A percentile compares a stretch with the other conserved stretches of the same genome.
phyloP scores from a whole-genome alignment of 2,329 filamentous ascomycete genomes.

The Furcasterigmium sp. region DNA sequence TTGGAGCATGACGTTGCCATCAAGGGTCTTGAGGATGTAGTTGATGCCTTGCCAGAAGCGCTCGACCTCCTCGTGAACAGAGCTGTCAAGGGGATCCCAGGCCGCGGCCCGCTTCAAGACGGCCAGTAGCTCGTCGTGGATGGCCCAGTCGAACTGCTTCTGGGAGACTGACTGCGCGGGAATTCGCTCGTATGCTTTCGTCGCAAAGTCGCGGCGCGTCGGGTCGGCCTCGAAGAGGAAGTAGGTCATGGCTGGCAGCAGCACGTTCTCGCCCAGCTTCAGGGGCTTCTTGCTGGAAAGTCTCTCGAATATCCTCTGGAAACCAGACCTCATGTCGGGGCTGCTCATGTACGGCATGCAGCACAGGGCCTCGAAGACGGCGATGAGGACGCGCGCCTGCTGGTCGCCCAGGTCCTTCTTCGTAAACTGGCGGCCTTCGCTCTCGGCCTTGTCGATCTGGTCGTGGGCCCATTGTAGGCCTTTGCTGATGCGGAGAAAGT shows the following conservation, averaged over 20 bases:
- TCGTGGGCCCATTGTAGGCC: conserved; percentile 53
- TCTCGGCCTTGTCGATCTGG: conserved; percentile 48
- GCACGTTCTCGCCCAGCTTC: conserved; percentile 64
- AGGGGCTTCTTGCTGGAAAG: conserved; percentile 76
- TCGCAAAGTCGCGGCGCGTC: conserved; percentile 61
- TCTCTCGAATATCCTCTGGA: conserved; percentile 78
- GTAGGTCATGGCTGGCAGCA: conserved; percentile 76
- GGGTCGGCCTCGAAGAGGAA: conserved; percentile 76
- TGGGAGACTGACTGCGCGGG: conserved; percentile 55
- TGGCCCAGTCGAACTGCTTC: conserved; percentile 81
- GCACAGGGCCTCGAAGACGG: conserved; percentile 84
- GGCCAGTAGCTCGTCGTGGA: conserved; percentile 65
- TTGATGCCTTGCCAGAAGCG: conserved; percentile 76
- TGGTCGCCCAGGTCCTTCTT: conserved; percentile 40
- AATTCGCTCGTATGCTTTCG: conserved; percentile 62
- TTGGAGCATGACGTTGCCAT: conserved; percentile 69
- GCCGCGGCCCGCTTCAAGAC: conserved; percentile 60
- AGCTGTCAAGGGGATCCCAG: conserved; percentile 33
- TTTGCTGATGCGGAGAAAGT: conserved; percentile 55
- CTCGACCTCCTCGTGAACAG: conserved; percentile 45
- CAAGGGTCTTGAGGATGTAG: conserved; percentile 68
- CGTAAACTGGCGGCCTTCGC: conserved; percentile 39
- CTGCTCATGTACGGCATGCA: conserved; percentile 69
- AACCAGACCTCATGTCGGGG: conserved; percentile 50
- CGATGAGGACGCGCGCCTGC: conserved; percentile 60